phyloP scores from a whole-genome alignment of 2,329 filamentous ascomycete species.

The Sarocladiaceae sp. region DNA sequence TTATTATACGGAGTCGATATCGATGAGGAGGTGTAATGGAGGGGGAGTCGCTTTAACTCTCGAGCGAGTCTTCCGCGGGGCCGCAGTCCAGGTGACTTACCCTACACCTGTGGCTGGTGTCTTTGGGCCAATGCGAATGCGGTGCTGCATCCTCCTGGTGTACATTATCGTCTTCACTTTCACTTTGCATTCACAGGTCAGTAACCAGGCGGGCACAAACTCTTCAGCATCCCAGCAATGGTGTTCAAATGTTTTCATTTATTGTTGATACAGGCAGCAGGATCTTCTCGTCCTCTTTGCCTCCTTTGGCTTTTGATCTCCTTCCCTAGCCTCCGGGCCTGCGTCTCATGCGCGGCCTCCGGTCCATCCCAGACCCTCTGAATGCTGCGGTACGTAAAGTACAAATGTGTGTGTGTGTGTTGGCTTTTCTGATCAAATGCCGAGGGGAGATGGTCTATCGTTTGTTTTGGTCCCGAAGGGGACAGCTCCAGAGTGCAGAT shows the following conservation, averaged over 20 bases:
- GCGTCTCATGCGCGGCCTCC: not conserved
- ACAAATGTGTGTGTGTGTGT: conserved; percentile 11
- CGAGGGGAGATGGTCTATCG: conserved; percentile 47
- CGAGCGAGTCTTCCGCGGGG: no score
- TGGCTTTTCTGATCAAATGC: conserved; percentile 26
- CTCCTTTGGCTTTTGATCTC: not conserved
- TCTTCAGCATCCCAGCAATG: not conserved
- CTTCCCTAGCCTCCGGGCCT: conserved; percentile 2
- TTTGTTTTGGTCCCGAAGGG: conserved; percentile 5
- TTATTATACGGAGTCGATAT: not conserved
- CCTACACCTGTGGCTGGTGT: no score
- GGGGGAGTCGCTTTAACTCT: no score
- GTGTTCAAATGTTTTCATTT: not conserved
- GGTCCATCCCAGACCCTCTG: not conserved
- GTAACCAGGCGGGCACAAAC: no score
- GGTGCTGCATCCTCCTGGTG: no score
- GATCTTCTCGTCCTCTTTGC: conserved; percentile 5
- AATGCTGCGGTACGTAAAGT: conserved; percentile 10
- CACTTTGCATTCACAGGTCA: no score
- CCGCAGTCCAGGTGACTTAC: no score
- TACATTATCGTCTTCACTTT: no score
- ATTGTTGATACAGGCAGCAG: conserved; percentile 10
- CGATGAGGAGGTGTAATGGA: no score
- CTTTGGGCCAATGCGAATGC: not conserved
- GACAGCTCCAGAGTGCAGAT: not conserved